phyloP scores from a whole-genome alignment of 1,139 yeast genomes.

The Yamadazyma triangularis region DNA sequence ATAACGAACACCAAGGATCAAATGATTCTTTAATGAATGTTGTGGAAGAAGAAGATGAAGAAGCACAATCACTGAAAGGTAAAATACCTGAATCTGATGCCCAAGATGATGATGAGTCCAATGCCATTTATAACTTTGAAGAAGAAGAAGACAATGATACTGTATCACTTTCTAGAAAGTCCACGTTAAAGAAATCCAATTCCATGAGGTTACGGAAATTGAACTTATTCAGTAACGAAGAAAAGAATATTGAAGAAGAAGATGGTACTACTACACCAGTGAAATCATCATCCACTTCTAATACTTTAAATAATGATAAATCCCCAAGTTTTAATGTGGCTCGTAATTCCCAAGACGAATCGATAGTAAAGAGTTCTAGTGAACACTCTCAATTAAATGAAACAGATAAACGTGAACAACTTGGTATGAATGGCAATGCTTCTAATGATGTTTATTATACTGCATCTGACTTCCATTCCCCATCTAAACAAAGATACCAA shows the following conservation, averaged over 20 bases:
- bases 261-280: constrained; percentile 5
- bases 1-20: constrained; percentile 15
- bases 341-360: constrained; percentile 4
- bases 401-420: constrained; percentile 13
- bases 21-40: constrained; percentile 40
- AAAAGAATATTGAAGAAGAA: constrained; percentile 11
- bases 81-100: neutral
- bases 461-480: constrained; percentile 28
- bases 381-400: constrained; percentile 12
- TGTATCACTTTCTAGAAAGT: constrained; percentile 28
- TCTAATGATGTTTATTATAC: constrained; percentile 35
- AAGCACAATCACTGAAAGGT: constrained; percentile 3
- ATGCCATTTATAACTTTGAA: constrained; percentile 30
- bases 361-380: constrained; percentile 12
- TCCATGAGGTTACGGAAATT: constrained; percentile 43
- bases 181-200: constrained; percentile 37
- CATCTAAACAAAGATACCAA: constrained; percentile 1
- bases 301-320: constrained; percentile 3
- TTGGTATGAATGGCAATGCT: constrained; percentile 19
- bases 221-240: constrained; percentile 26
- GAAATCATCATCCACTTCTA: constrained; percentile 6
- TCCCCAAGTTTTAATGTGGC: constrained; percentile 14
- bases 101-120: constrained; percentile 21
- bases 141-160: constrained; percentile 21
- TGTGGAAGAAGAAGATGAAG: constrained; percentile 39